Evolutionary conservation across 345 rosid species (phyloP), one percentile per base, ranked within the genome.

Genomic region (Salix purpurea): DNA sequence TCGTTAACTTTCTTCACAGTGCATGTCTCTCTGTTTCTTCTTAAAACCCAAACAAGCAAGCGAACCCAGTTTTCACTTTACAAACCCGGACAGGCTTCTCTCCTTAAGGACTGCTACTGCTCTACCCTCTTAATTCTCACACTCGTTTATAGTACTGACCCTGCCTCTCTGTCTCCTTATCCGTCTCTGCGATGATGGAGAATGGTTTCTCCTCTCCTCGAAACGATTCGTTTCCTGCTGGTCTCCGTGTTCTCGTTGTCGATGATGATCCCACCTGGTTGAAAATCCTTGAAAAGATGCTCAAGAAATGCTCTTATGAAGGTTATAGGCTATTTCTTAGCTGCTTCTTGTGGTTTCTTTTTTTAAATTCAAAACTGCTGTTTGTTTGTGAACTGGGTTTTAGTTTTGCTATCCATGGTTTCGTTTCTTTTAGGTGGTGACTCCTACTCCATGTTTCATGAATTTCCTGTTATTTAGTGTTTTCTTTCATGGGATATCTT

Each of bases 261-360:
- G 98, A 96, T 62, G 99, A 96, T 37, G 99, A 96, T 67, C 94
- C 93, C 3, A 91, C 98, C 1, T 96, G 99, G 99, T 84, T 93
- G 68, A 96, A 93, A 83, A 96, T 96, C 79, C 98, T 96, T 26
- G 99, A 96, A 78, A 96, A 91, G 93, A 96, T 96, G 99, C 98
- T 96, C 73, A 96, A 87, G 73, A 96, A 93, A 79, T 96, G 98
- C 72, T 91, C 91, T 14, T 96, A 91, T 67, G 97, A 91, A 90
- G 99, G 97, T 93, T 44, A 37, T 30, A 1, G 7, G 34, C 40
- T 30, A 2, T 64, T 8, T 13, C 18, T 62, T 64, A 32, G 61
- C 50, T 77, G 21, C 54, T 46, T 32, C 13, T n/a, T 74, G n/a
- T 32, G 54, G n/a, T 40, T 48, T 37, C 37, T 58, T 19, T 16